Evolutionary conservation across 2,329 filamentous ascomycete species (phyloP).

Genomic region (Fusarium coffeatum): DNA sequence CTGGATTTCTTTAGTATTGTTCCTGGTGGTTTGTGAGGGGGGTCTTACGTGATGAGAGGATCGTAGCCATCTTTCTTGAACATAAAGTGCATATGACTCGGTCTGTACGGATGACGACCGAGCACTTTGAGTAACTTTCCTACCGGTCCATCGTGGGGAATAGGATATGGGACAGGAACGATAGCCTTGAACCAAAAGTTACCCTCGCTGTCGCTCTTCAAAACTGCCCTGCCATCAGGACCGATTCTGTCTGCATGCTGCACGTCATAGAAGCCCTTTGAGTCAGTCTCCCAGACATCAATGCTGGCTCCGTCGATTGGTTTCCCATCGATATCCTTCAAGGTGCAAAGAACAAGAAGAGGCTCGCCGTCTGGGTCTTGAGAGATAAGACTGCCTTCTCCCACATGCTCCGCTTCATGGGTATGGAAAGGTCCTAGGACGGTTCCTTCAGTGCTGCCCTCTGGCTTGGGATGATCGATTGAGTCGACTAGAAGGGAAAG

Average conservation of each 20-base stretch:
- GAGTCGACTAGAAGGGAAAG: constrained; percentile 79
- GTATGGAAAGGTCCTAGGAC: constrained; percentile 87
- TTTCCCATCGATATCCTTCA: constrained; percentile 70
- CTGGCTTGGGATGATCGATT: constrained; percentile 81
- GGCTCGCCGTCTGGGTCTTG: constrained; percentile 73
- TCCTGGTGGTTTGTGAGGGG: rapidly evolving
- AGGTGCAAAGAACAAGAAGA: constrained; percentile 73
- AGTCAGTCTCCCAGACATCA: constrained; percentile 85
- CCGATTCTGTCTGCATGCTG: constrained; percentile 70
- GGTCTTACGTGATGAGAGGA: constrained; percentile 25
- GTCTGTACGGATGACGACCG: constrained; percentile 80
- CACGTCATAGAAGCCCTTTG: constrained; percentile 79
- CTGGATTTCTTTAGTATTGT: not conserved
- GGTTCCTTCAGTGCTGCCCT: constrained; percentile 75
- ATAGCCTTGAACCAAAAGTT: constrained; percentile 84
- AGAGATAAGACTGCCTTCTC: constrained; percentile 68
- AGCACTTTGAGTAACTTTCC: constrained; percentile 75
- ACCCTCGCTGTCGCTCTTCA: constrained; percentile 46
- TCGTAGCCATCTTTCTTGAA: constrained; percentile 63
- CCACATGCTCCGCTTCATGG: constrained; percentile 69
- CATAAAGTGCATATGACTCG: constrained; percentile 89
- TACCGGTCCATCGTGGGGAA: constrained; percentile 86
- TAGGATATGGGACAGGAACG: constrained; percentile 85
- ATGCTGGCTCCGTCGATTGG: constrained; percentile 73
- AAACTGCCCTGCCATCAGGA: constrained; percentile 48